Percentiles rank a stretch among this genome's conserved stretches.
phyloP scores from a whole-genome alignment of 768 basidiomycete species.

The Rhodotorula paludigena region DNA sequence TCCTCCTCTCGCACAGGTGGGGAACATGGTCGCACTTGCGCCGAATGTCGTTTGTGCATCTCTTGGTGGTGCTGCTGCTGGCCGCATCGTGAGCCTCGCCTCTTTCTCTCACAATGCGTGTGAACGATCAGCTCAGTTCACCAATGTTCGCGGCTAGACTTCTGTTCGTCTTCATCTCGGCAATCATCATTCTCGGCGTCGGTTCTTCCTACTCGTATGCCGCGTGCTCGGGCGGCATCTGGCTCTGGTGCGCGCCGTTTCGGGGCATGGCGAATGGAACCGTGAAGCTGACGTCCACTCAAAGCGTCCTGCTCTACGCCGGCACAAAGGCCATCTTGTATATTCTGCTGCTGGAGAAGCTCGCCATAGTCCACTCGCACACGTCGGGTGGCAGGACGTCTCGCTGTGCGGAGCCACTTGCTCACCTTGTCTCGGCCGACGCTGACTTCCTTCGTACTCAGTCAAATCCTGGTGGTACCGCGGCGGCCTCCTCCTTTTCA shows the following conservation, averaged over 20 bases:
- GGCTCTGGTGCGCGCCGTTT: slow-evolving; percentile 22
- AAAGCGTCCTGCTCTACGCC: slow-evolving; percentile 33
- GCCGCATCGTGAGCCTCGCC: slow-evolving; percentile 26
- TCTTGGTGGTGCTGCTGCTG: slow-evolving; percentile 24
- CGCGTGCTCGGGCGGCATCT: slow-evolving; percentile 35
- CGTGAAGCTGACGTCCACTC: neutral
- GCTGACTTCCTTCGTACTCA: neutral
- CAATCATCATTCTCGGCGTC: slow-evolving; percentile 36
- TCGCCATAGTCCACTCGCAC: slow-evolving; percentile 26
- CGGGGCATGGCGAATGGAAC: neutral
- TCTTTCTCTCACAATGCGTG: too few species aligned
- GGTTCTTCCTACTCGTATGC: slow-evolving; percentile 11
- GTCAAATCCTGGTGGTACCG: slow-evolving; percentile 35
- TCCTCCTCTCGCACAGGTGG: slow-evolving; percentile 10
- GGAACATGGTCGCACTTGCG: slow-evolving; percentile 11
- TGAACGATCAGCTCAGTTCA: too few species aligned
- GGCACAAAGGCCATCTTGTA: slow-evolving; percentile 33
- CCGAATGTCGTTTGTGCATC: slow-evolving; percentile 18
- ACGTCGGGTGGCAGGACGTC: neutral
- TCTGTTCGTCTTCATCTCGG: slow-evolving; percentile 30
- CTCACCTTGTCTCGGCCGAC: neutral
- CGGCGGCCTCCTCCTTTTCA: neutral
- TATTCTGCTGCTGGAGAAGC: slow-evolving; percentile 36
- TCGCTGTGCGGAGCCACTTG: neutral
- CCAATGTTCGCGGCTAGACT: too few species aligned